Evolutionary conservation across 164 flowering plant species (phyloP).

Genomic region (Pachysandra terminalis): DNA sequence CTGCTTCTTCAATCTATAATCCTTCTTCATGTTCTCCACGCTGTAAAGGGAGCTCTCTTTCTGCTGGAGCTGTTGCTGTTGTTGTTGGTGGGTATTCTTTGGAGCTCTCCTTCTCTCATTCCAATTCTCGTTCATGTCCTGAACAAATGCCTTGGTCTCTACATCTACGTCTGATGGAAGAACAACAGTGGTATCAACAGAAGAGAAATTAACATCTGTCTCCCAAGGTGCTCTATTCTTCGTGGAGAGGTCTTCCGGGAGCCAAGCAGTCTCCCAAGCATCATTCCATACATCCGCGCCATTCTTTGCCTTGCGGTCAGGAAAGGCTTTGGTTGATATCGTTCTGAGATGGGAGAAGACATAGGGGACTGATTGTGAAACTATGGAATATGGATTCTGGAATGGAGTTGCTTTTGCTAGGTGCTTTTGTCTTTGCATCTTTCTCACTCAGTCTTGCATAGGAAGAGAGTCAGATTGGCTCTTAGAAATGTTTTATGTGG

Average conservation of each 20-base stretch:
- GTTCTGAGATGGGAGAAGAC: neutral
- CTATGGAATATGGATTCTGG: neutral
- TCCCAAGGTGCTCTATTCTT: conserved; percentile 86
- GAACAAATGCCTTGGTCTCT: conserved; percentile 88
- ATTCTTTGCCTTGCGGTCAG: neutral
- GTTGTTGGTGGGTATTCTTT: conserved; percentile 10
- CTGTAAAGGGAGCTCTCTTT: conserved; percentile 42
- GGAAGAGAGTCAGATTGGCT: no score
- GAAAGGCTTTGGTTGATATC: conserved; percentile 16
- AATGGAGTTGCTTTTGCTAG: neutral
- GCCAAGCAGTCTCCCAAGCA: conserved; percentile 97
- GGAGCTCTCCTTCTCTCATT: conserved; percentile 45
- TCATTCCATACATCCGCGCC: conserved; percentile 86
- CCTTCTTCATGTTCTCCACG: conserved; percentile 73
- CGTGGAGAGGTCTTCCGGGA: conserved; percentile 64
- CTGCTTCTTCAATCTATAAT: conserved; percentile 91
- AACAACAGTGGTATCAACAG: conserved; percentile 15
- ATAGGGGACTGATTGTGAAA: conserved; percentile 2
- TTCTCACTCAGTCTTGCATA: neutral
- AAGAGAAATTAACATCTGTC: conserved; percentile 57
- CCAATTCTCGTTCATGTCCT: conserved; percentile 94
- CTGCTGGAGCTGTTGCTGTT: conserved; percentile 14
- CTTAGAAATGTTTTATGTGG: no score
- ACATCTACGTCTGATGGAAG: conserved; percentile 46
- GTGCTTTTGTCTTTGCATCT: conserved; percentile 13